Percentiles rank a stretch among this genome's conserved stretches.
These are phyloP conservation scores for Petrea volubilis DNA, from an alignment of 257 asterid genomes.

Conservation along the genomic window DNA sequence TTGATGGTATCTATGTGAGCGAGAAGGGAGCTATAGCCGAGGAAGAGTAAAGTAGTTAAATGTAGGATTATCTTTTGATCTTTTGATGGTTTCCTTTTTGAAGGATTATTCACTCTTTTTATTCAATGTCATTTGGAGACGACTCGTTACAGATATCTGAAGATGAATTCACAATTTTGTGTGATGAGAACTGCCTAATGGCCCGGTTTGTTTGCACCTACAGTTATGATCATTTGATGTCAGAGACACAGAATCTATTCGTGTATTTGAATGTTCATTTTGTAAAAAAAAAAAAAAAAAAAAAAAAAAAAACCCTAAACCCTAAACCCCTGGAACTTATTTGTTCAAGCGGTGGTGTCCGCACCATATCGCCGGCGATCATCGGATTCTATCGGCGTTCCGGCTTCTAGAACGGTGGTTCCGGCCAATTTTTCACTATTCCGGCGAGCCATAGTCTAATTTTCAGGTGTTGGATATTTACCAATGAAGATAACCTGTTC, in stretches of 20 bases:
- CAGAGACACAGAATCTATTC: neutral
- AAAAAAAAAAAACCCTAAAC: no score
- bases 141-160: neutral
- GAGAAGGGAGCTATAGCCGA: slow-evolving; percentile 70
- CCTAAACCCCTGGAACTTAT: no score
- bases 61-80: neutral
- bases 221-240: neutral
- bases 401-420: no score
- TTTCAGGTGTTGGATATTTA: no score
- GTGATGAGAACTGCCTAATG: neutral
- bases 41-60: slow-evolving; percentile 42
- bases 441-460: no score
- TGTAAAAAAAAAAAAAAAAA: no score
- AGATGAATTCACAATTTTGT: slow-evolving; percentile 14
- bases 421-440: no score
- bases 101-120: neutral
- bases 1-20: slow-evolving; percentile 84
- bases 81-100: neutral
- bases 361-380: no score
- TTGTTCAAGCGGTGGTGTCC: no score
- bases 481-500: no score
- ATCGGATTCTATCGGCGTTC: no score
- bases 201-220: neutral
- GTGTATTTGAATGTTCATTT: neutral
- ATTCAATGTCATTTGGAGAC: neutral